phyloP scores from a whole-genome alignment of 2,329 filamentous ascomycete species.

The Ophiostoma pallidulum region DNA sequence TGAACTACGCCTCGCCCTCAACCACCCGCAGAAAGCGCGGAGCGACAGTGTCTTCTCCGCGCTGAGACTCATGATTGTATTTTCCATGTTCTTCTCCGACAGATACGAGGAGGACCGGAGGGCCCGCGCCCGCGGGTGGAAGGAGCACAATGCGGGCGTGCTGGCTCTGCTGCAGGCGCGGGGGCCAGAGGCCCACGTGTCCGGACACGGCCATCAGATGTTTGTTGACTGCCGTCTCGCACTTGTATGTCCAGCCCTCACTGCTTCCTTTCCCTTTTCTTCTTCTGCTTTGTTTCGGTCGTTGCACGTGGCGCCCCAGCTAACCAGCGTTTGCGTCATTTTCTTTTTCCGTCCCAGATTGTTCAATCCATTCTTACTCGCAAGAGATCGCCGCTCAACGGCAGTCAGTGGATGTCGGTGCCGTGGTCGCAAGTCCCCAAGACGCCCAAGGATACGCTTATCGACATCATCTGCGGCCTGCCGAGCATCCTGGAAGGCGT shows the following conservation, averaged over 20 bases:
- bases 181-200: constrained; percentile 14
- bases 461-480: constrained; percentile 17
- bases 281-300: too few species aligned
- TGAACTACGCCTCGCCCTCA: constrained; percentile 14
- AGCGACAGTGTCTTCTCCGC: constrained; percentile 18
- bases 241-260: constrained; percentile 4
- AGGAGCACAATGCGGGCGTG: constrained; percentile 16
- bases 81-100: constrained; percentile 19
- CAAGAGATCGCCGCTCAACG: constrained; percentile 14
- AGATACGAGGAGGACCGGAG: constrained; percentile 14
- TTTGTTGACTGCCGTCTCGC: constrained; percentile 18
- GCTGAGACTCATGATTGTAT: constrained; percentile 18
- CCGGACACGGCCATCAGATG: constrained; percentile 17
- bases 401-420: constrained; percentile 16
- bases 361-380: constrained; percentile 12
- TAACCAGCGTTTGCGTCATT: not conserved
- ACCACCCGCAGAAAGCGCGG: constrained; percentile 8
- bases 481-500: constrained; percentile 16
- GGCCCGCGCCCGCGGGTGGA: constrained; percentile 16
- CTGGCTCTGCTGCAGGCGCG: constrained; percentile 14
- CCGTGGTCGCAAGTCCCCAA: constrained; percentile 16
- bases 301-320: not conserved
- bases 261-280: not conserved
- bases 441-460: constrained; percentile 15
- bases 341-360: constrained; percentile 9